These are phyloP conservation scores for Hortiboletus rubellus DNA, from an alignment of 1,284 basidiomycete genomes.

Conservation along the genomic window DNA sequence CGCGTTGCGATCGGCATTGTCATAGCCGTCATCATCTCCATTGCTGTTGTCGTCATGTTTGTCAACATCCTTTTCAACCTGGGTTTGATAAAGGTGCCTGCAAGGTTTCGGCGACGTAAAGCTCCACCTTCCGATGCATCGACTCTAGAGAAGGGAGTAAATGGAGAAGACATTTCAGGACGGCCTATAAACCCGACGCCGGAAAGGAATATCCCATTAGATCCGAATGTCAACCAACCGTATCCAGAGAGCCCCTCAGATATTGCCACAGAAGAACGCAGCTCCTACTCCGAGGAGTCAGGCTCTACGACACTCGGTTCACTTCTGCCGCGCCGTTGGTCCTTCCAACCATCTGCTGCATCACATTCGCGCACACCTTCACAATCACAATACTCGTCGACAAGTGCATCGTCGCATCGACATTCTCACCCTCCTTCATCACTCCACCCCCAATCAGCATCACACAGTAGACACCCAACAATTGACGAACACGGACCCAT, in stretches of 20 bases:
- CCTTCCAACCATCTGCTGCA: slow-evolving; percentile 41
- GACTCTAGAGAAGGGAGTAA: slow-evolving; percentile 33
- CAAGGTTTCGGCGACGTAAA: slow-evolving; percentile 14
- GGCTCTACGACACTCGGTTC: slow-evolving; percentile 44
- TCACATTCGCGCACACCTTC: slow-evolving; percentile 38
- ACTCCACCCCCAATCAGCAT: slow-evolving; percentile 23
- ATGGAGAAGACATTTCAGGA: slow-evolving; percentile 17
- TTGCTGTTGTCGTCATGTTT: slow-evolving; percentile 59
- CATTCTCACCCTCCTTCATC: slow-evolving; percentile 34
- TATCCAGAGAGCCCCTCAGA: slow-evolving; percentile 42
- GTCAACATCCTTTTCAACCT: slow-evolving; percentile 55
- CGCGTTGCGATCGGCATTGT: slow-evolving; percentile 75
- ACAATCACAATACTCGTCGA: slow-evolving; percentile 35
- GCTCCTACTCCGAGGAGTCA: slow-evolving; percentile 37
- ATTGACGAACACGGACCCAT: slow-evolving; percentile 34
- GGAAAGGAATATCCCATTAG: slow-evolving; percentile 44
- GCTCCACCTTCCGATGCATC: slow-evolving; percentile 14
- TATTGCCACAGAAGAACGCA: slow-evolving; percentile 32
- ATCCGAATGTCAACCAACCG: slow-evolving; percentile 43
- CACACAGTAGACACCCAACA: slow-evolving; percentile 35
- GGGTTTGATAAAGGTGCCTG: slow-evolving; percentile 36
- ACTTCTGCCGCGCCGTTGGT: slow-evolving; percentile 46
- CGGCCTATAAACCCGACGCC: slow-evolving; percentile 59
- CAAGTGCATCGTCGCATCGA: slow-evolving; percentile 33
- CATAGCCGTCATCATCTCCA: slow-evolving; percentile 58